Evolutionary conservation across 139 green algal species (phyloP), one percentile per base, ranked within the genome.

Genomic region (Chlorella sp.): DNA sequence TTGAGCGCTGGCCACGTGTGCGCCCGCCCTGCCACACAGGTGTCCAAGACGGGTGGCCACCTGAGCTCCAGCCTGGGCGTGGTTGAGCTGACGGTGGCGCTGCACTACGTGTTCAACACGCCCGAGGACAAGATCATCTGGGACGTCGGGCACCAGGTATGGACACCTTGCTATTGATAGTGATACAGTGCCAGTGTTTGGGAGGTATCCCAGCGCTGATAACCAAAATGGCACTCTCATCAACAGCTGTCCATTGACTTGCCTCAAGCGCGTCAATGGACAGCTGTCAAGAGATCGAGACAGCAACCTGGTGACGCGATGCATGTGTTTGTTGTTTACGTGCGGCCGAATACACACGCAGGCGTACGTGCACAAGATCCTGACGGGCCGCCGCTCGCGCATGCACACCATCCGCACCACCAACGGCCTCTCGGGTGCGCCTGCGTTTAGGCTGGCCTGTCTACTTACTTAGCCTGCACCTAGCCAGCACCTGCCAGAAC

Each of bases 331-430:
- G n/a, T n/a, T n/a, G n/a, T n/a, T n/a, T n/a, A n/a, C n/a, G n/a
- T 94, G 98, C n/a, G n/a, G n/a, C n/a, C n/a, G n/a, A n/a, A n/a
- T n/a, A n/a, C n/a, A n/a, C n/a, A n/a, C n/a, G n/a, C n/a, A n/a
- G 85, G 92, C 92, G 0, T 99, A 99, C 75, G 91, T 89, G 10
- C 95, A 99, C 83, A 99, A 99, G 79, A 99, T 98, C 61, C 80
- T 99, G 63, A 99, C 95, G 0, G 95, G 95, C 2, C 78, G 95
- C 20, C 83, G 95, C 20, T 73, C 62, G 33, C 69, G 79, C n/a
- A 99, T 99, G 95, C 62, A 50, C 62, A 96, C 91, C 55, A 98
- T 99, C 71, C 83, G 95, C 29, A 89, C 95, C 77, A 93, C 90
- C 26, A 86, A 87, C 27, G 95, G 95, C 49, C 84, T 98, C 26